Conservation (phyloP, 495 filamentous ascomycete genomes). For the Annulohypoxylon maeteangense region DNA sequence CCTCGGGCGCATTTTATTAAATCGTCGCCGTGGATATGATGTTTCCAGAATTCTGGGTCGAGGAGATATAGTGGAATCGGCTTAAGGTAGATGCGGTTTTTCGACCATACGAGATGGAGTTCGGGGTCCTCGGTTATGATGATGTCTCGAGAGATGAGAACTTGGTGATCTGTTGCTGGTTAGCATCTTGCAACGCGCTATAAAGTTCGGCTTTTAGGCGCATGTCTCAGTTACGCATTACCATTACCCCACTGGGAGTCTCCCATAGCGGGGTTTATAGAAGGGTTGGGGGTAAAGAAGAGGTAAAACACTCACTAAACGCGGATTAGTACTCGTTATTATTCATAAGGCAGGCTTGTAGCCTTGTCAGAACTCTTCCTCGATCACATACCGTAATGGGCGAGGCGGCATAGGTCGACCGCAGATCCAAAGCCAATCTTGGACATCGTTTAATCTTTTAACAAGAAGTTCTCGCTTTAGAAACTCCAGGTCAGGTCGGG, state of each 20-base stretch:
- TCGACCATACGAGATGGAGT: slow-evolving; percentile 57
- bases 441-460: slow-evolving; percentile 48
- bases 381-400: slow-evolving; percentile 51
- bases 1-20: slow-evolving; percentile 51
- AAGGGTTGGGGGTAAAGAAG: not conserved
- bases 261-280: not conserved
- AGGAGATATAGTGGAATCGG: slow-evolving; percentile 59
- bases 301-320: slow-evolving; percentile 15
- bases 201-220: not conserved
- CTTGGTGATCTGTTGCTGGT: slow-evolving; percentile 51
- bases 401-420: slow-evolving; percentile 60
- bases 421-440: slow-evolving; percentile 60
- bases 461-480: slow-evolving; percentile 46
- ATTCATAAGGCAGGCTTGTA: not conserved
- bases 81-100: slow-evolving; percentile 56
- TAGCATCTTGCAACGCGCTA: slow-evolving; percentile 5
- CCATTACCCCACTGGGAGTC: not conserved
- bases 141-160: slow-evolving; percentile 55
- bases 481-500: slow-evolving; percentile 31
- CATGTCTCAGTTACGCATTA: not conserved
- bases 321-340: slow-evolving; percentile 1
- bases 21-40: slow-evolving; percentile 30
- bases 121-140: slow-evolving; percentile 55
- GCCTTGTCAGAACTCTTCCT: not conserved
- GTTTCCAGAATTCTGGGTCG: slow-evolving; percentile 53